A percentile compares a stretch with the other conserved stretches of the same genome.
phyloP scores from a whole-genome alignment of 1,284 basidiomycete species.

The Chondrostereum purpureum region DNA sequence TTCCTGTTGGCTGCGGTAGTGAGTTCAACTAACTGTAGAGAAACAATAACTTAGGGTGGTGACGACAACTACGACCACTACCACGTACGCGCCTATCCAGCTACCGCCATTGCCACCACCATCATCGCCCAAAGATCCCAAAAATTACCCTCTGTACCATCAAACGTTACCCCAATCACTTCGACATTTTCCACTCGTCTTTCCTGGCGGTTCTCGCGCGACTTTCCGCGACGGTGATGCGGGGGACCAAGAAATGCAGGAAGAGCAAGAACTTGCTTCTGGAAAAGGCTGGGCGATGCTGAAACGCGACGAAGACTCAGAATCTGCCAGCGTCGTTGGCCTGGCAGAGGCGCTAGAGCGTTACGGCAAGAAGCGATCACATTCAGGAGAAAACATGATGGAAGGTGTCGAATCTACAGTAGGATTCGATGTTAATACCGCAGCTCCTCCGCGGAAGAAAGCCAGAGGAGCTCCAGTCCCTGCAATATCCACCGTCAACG shows the following conservation, averaged over 20 bases:
- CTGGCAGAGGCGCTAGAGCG: constrained; percentile 74
- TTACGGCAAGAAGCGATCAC: constrained; percentile 72
- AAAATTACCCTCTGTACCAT: constrained; percentile 68
- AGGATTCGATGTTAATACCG: constrained; percentile 40
- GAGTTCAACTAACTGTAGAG: constrained; percentile 8
- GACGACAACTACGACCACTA: constrained; percentile 80
- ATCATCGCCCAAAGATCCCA: constrained; percentile 66
- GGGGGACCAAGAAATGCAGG: constrained; percentile 58
- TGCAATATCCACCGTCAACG: constrained; percentile 52
- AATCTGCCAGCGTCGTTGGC: constrained; percentile 47
- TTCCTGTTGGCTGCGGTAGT: constrained; percentile 12
- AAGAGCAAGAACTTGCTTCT: constrained; percentile 60
- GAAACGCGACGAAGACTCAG: constrained; percentile 50
- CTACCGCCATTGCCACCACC: constrained; percentile 64
- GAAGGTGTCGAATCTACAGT: constrained; percentile 63
- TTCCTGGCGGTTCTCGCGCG: constrained; percentile 71
- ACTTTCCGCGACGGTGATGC: constrained; percentile 66
- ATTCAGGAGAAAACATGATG: constrained; percentile 65
- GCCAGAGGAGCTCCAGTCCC: constrained; percentile 53
- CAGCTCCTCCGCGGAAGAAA: constrained; percentile 72
- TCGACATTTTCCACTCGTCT: constrained; percentile 66
- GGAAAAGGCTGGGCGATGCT: constrained; percentile 72
- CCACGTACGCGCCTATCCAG: constrained; percentile 76
- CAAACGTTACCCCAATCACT: constrained; percentile 63
- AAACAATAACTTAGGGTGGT: constrained; percentile 58